Evolutionary conservation across 2,329 filamentous ascomycete species (phyloP), one percentile per base, ranked within the genome.

Genomic region (Alternaria ethzedia): DNA sequence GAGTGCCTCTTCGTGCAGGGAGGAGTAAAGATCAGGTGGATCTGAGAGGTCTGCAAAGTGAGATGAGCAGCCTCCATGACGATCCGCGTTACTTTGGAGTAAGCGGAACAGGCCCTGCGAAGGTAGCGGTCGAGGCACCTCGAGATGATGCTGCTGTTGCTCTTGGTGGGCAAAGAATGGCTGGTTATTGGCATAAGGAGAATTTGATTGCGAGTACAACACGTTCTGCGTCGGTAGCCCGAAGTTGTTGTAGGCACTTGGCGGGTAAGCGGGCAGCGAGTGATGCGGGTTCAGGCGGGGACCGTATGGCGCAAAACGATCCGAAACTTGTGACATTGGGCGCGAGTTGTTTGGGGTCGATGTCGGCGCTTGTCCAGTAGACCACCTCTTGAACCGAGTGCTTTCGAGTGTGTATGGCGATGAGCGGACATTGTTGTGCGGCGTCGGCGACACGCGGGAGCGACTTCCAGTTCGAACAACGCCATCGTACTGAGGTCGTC

Each of bases 31-130:
- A 77, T 95, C 91, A 10, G 92, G 92, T 5, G 90, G 90, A 67
- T 92, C 90, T 9, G 90, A 90, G 52, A 92, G 83, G 70, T 93
- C 90, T 4, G 90, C 85, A 76, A 92, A 93, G 78, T 92, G 90
- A 4, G 88, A 86, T 54, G 79, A 75, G 59, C 75, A 80, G 25
- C 90, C 89, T 41, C 90, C 82, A 76, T 91, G 88, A 11, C 89
- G 86, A 65, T 93, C 90, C 2, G 88, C 89, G 70, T 93, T 93
- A 82, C 89, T 92, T 76, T 92, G 90, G 1, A 93, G 84, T 83
- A 92, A 89, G 63, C 89, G 87, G 81, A 92, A 91, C 10, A 92
- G 82, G 3, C 90, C 89, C 74, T 93, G 90, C 0, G 90, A 92
- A n/a, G 91, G 85, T 5, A 82, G 65, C 26, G 81, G 82, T 47